Evolutionary conservation across 768 basidiomycete species (phyloP).

Genomic region (Omphalotus guepiniiformis): DNA sequence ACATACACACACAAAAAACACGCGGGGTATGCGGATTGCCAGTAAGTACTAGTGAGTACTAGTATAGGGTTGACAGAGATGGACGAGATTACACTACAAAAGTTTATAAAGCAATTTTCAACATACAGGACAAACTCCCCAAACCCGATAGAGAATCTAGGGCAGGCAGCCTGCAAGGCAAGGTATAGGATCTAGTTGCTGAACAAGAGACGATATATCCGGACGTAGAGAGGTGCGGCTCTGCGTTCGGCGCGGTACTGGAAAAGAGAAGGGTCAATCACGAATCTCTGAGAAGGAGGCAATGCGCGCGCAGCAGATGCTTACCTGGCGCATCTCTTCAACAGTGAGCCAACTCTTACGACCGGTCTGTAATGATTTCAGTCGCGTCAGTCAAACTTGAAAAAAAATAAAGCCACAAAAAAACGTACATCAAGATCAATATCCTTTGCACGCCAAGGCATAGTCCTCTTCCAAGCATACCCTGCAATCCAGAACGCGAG

Average conservation of each 20-base stretch:
- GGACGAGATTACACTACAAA: no score
- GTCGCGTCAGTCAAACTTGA: no score
- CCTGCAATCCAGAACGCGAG: constrained; percentile 35
- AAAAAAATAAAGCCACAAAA: no score
- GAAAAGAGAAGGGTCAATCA: background rate
- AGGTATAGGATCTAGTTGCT: no score
- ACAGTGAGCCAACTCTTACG: constrained; percentile 12
- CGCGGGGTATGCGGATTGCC: no score
- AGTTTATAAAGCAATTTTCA: no score
- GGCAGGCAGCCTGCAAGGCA: no score
- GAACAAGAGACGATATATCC: constrained; percentile 7
- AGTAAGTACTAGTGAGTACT: no score
- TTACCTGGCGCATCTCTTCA: constrained; percentile 7
- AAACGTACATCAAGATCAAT: constrained; percentile 37
- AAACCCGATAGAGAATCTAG: no score
- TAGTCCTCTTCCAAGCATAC: constrained; percentile 36
- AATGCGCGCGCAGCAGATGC: background rate
- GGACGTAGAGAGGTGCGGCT: constrained; percentile 6
- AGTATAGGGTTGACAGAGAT: no score
- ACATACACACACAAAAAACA: no score
- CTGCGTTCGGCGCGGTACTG: constrained; percentile 7
- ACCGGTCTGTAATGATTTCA: constrained; percentile 3
- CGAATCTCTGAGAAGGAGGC: background rate
- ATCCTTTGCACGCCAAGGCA: constrained; percentile 31
- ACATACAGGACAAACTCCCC: no score